Evolutionary conservation across 1,139 yeast species (phyloP).

Genomic region (Blastobotrys indianensis): DNA sequence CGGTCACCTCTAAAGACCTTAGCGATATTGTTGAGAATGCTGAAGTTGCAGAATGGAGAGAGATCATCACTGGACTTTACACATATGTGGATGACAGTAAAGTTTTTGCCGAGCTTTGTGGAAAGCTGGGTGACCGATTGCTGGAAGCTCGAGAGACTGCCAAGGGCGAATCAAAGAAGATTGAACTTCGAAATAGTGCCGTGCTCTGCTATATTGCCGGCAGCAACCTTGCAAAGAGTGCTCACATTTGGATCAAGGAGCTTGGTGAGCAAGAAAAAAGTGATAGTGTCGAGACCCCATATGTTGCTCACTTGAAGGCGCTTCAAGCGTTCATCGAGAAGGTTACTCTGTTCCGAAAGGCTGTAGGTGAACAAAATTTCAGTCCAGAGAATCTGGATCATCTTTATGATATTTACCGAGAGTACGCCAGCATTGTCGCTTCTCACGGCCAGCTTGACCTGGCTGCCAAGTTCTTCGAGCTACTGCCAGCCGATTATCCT

Average conservation of each 20-base stretch:
- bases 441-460: conserved; percentile 79
- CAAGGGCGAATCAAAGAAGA: conserved; percentile 22
- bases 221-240: conserved; percentile 69
- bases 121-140: conserved; percentile 70
- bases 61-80: conserved; percentile 64
- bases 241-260: conserved; percentile 80
- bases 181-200: conserved; percentile 60
- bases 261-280: conserved; percentile 52
- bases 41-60: conserved; percentile 76
- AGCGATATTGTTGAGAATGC: conserved; percentile 74
- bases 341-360: conserved; percentile 64
- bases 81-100: conserved; percentile 44
- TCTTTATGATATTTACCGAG: conserved; percentile 56
- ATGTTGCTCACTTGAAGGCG: conserved; percentile 81
- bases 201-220: conserved; percentile 77
- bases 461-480: conserved; percentile 63
- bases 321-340: conserved; percentile 79
- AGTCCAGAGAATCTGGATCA: conserved; percentile 41
- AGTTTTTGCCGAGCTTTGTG: conserved; percentile 48
- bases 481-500: conserved; percentile 62
- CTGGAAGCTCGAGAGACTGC: conserved; percentile 34
- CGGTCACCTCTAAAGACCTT: conserved; percentile 54
- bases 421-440: conserved; percentile 75
- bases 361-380: conserved; percentile 34
- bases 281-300: conserved; percentile 49